Percentiles rank a stretch among this genome's conserved stretches.
phyloP scores from a whole-genome alignment of 441 rosid genomes.

The Euphorbia celastroides region DNA sequence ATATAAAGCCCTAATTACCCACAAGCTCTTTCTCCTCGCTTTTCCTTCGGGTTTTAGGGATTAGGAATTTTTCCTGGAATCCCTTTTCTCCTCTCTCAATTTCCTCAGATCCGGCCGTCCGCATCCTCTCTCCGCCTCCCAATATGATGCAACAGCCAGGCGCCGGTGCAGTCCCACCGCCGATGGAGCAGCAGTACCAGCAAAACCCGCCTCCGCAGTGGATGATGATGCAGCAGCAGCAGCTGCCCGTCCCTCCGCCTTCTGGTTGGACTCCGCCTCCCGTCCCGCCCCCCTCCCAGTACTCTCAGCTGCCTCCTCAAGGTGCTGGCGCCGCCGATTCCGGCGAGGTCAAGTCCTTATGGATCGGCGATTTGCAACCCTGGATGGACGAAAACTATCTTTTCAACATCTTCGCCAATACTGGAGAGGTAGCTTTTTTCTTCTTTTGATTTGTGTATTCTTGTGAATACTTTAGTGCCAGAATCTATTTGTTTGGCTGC shows the following conservation, averaged over 20 bases:
- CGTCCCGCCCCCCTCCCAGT: slow-evolving; percentile 52
- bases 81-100: not conserved
- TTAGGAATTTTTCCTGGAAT: not conserved
- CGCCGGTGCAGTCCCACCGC: slow-evolving; percentile 42
- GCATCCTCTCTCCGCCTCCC: no score
- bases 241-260: slow-evolving; percentile 55
- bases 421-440: slow-evolving; percentile 52
- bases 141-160: slow-evolving; percentile 84
- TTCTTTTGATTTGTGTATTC: not conserved
- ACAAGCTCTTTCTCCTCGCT: no score
- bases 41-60: not conserved
- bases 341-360: slow-evolving; percentile 66
- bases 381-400: slow-evolving; percentile 91
- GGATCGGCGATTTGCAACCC: slow-evolving; percentile 90
- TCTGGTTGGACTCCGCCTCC: slow-evolving; percentile 66
- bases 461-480: not conserved
- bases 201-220: slow-evolving; percentile 39
- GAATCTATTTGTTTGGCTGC: not conserved
- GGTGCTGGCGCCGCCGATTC: slow-evolving; percentile 28
- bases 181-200: slow-evolving; percentile 41
- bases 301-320: slow-evolving; percentile 31
- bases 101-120: slow-evolving; percentile 19
- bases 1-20: slow-evolving; percentile 9
- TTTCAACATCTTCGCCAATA: slow-evolving; percentile 36
- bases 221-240: slow-evolving; percentile 58